Conservation (phyloP, 139 green algal genomes). For the Ostreobium quekettii region DNA sequence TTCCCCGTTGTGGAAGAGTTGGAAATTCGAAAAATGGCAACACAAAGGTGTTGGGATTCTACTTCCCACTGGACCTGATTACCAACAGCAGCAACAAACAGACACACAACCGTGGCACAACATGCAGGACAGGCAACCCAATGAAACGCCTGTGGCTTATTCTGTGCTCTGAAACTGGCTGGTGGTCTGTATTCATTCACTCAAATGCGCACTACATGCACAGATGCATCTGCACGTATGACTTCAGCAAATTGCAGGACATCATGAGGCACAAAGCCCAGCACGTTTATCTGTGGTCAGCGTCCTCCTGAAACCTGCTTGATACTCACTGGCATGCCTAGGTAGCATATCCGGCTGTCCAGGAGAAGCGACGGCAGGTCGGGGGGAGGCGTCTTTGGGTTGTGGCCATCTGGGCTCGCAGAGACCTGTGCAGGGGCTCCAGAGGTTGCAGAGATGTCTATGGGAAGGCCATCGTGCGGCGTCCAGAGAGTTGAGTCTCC, state of each 20-base stretch:
- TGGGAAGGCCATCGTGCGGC: background rate
- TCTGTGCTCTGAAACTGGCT: background rate
- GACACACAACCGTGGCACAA: too few relatives aligned
- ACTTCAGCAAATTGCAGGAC: background rate
- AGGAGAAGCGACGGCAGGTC: constrained; percentile 95
- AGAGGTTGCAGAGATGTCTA: background rate
- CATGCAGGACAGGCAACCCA: too few relatives aligned
- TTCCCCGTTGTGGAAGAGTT: too few relatives aligned
- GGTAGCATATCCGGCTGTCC: constrained; percentile 90
- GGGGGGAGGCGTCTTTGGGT: constrained; percentile 65
- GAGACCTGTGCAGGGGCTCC: constrained; percentile 28
- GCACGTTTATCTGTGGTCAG: background rate
- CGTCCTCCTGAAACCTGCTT: background rate
- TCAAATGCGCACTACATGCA: too few relatives aligned
- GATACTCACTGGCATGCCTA: constrained; percentile 89
- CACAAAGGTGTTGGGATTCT: too few relatives aligned
- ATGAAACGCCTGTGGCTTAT: too few relatives aligned
- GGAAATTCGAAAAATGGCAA: too few relatives aligned
- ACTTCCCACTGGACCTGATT: too few relatives aligned
- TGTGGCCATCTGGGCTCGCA: constrained; percentile 34
- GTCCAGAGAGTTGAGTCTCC: too few relatives aligned
- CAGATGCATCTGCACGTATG: background rate
- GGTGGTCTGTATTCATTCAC: background rate
- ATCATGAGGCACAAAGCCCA: background rate
- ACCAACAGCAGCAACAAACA: too few relatives aligned